A percentile compares a stretch with the other conserved stretches of the same genome.
Conservation (phyloP, 2,329 filamentous ascomycete genomes). For the Rhinocladiella similis region DNA sequence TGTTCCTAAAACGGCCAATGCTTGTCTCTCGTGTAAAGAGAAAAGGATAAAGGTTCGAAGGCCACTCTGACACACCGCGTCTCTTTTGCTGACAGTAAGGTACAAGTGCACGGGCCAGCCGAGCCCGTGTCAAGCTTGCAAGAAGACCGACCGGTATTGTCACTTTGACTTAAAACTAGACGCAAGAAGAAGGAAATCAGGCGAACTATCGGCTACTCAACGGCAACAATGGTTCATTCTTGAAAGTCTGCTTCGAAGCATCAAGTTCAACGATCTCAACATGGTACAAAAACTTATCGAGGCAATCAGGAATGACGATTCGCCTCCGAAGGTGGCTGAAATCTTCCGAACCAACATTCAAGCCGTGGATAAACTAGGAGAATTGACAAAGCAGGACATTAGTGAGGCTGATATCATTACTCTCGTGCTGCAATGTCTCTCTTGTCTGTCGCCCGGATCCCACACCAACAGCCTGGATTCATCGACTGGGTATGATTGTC, state of each 20-base stretch:
- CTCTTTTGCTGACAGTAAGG: background rate
- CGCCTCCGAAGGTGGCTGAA: background rate
- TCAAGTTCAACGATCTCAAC: conserved; percentile 3
- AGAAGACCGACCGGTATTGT: background rate
- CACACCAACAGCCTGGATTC: background rate
- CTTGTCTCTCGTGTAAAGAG: background rate
- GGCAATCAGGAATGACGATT: conserved; percentile 2
- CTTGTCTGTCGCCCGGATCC: background rate
- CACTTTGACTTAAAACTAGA: conserved; percentile 1
- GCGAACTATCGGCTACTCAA: background rate
- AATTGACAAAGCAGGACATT: background rate
- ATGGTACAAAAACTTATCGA: conserved; percentile 1
- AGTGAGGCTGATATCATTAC: background rate
- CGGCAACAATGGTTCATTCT: background rate
- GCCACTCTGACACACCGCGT: background rate
- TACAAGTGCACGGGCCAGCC: background rate
- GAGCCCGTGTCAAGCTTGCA: conserved; percentile 4
- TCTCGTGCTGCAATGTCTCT: background rate
- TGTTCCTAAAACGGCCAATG: background rate
- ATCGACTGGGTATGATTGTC: background rate
- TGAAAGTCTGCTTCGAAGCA: conserved; percentile 1
- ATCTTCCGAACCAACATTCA: conserved; percentile 1
- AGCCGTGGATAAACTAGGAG: background rate
- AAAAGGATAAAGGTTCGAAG: background rate
- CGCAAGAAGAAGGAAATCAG: background rate